phyloP scores from a whole-genome alignment of 2,329 filamentous ascomycete genomes.

The Penicillium palitans region DNA sequence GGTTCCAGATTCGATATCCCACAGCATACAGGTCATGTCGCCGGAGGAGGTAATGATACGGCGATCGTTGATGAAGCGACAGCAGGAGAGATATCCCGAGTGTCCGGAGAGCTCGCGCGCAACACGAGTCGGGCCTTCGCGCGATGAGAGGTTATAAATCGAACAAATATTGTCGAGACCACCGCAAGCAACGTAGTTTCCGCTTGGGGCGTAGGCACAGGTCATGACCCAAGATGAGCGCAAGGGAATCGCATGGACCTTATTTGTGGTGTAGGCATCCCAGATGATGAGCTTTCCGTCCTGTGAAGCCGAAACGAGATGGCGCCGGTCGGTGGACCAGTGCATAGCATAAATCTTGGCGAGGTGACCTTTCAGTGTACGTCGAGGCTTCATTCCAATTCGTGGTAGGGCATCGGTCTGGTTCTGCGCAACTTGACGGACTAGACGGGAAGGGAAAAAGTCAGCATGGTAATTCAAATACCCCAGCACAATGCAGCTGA shows the following conservation, averaged over 20 bases:
- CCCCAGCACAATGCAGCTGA: background rate
- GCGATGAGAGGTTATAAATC: conserved; percentile 96
- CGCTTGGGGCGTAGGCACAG: conserved; percentile 96
- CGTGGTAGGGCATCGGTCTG: conserved; percentile 88
- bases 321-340: conserved; percentile 97
- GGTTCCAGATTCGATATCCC: conserved; percentile 97
- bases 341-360: conserved; percentile 99
- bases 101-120: conserved; percentile 94
- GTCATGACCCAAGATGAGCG: conserved; percentile 99
- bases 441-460: conserved; percentile 52
- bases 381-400: conserved; percentile 96
- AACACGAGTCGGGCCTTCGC: conserved; percentile 95
- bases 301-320: conserved; percentile 96
- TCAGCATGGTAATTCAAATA: conserved; percentile 7
- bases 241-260: conserved; percentile 96
- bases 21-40: conserved; percentile 99
- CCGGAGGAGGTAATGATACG: conserved; percentile 97
- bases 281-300: conserved; percentile 99
- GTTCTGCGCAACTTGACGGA: conserved; percentile 88
- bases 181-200: conserved; percentile 97
- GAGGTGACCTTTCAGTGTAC: conserved; percentile 93
- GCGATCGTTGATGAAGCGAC: conserved; percentile 97
- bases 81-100: conserved; percentile 96
- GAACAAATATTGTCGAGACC: conserved; percentile 99
- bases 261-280: conserved; percentile 99